Evolutionary conservation across 257 asterid genomes (phyloP), one percentile per base, ranked within the genome.

Genomic region (Cinchona pubescens): DNA sequence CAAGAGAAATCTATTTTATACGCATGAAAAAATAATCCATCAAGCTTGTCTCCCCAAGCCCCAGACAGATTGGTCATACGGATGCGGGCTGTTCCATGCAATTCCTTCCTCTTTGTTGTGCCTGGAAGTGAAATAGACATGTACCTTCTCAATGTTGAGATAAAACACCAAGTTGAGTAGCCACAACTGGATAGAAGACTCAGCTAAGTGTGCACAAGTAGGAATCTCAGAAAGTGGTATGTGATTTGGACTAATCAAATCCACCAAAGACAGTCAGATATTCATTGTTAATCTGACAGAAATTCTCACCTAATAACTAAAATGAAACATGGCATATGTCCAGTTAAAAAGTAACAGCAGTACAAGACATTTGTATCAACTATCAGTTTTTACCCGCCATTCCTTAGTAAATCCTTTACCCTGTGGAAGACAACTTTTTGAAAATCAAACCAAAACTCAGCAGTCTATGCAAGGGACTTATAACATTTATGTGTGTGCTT

Each of bases 51-150:
- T 45, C 91, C 88, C 96, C 96, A 88, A 21, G 85, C 79, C 78
- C 98, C 98, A n/a, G 88, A 86, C 72, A 92, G 69, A n/a, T n/a
- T n/a, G n/a, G n/a, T n/a, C 67, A 53, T 74, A 78, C 70, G 82
- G 77, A 82, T 49, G 64, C 76, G 25, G 71, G 90, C 49, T 49
- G 92, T 87, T 71, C 99, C 98, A 37, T 95, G 99, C 73, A 95
- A 80, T 81, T 95, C 99, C 83, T 92, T 95, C 83, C 97, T 90
- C 92, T 91, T 95, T 43, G 98, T 95, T 35, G 97, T 88, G 74
- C 99, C 98, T 95, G 80, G 56, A 83, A 79, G 69, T 78, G 62
- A 81, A 69, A 34, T 69, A 73, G 79, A 77, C 62, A 51, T 21
- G 75, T 30, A 66, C 48, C 27, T 70, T 48, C 70, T 25, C 23